phyloP scores from a whole-genome alignment of 2,329 filamentous ascomycete genomes.

The Thermothelomyces thermophilus region DNA sequence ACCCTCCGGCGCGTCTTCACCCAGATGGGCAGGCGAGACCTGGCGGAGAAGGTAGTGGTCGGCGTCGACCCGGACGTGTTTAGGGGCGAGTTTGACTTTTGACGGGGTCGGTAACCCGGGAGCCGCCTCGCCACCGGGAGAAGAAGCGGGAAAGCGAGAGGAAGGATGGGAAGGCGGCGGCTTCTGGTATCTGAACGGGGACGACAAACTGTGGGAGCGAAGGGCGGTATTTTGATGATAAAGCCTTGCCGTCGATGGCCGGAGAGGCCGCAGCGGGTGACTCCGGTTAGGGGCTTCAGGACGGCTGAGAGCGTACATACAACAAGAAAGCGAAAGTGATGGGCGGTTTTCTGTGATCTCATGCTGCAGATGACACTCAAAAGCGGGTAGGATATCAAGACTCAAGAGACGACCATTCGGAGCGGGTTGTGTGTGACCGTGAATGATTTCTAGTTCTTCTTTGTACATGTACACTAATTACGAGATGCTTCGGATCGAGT shows the following conservation, averaged over 20 bases:
- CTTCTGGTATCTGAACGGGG: slow-evolving; percentile 17
- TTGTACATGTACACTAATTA: not conserved
- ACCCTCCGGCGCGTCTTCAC: slow-evolving; percentile 91
- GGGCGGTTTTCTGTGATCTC: not conserved
- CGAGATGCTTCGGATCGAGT: not conserved
- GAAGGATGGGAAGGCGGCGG: not conserved
- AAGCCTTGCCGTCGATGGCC: not conserved
- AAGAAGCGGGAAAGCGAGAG: not conserved
- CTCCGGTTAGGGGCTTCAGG: not conserved
- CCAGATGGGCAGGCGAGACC: slow-evolving; percentile 84
- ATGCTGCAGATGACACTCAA: not conserved
- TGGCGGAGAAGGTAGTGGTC: slow-evolving; percentile 78
- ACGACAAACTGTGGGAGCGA: slow-evolving; percentile 14
- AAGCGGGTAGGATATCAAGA: not conserved
- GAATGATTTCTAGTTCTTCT: no score
- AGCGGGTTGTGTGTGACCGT: not conserved
- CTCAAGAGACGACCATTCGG: not conserved
- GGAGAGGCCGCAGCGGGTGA: not conserved
- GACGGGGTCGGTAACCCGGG: slow-evolving; percentile 22
- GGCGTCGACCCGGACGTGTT: slow-evolving; percentile 90
- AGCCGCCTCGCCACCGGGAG: not conserved
- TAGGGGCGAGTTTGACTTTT: slow-evolving; percentile 84
- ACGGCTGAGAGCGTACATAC: not conserved
- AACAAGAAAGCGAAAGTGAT: not conserved
- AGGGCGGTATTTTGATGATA: slow-evolving; percentile 1